Evolutionary conservation across 805 yeast species (phyloP).

Genomic region (Metschnikowia lochheadii): DNA sequence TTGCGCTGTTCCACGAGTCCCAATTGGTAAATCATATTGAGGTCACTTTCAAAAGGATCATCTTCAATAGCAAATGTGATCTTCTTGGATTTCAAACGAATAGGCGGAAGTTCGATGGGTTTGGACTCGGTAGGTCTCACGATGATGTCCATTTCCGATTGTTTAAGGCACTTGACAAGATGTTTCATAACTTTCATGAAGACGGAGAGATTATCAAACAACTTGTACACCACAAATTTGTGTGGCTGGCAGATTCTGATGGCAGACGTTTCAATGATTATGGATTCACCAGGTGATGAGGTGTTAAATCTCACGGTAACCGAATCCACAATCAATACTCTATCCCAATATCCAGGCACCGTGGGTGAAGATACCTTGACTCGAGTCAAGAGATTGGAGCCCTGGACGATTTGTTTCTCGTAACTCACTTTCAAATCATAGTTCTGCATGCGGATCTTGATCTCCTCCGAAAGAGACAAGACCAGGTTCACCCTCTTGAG

Average conservation of each 20-base stretch:
- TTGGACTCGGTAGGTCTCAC: constrained; percentile 30
- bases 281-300: constrained; percentile 1
- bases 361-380: constrained; percentile 11
- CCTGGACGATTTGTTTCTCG: not conserved
- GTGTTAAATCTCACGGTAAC: constrained; percentile 6
- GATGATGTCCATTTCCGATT: constrained; percentile 15
- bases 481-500: constrained; percentile 13
- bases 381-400: constrained; percentile 8
- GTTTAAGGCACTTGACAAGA: constrained; percentile 24
- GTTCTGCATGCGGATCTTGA: constrained; percentile 18
- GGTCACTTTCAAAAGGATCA: constrained; percentile 41
- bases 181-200: constrained; percentile 33
- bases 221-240: constrained; percentile 31
- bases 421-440: not conserved
- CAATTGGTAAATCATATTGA: constrained; percentile 39
- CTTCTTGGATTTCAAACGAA: constrained; percentile 24
- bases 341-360: constrained; percentile 12
- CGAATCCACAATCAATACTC: constrained; percentile 14
- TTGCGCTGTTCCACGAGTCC: constrained; percentile 40
- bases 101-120: constrained; percentile 26
- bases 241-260: constrained; percentile 38
- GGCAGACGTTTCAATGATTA: constrained; percentile 17
- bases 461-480: constrained; percentile 10
- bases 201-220: constrained; percentile 37
- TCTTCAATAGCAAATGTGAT: constrained; percentile 38